phyloP scores from a whole-genome alignment of 2,329 filamentous ascomycete species.

The Penicillium sp. region DNA sequence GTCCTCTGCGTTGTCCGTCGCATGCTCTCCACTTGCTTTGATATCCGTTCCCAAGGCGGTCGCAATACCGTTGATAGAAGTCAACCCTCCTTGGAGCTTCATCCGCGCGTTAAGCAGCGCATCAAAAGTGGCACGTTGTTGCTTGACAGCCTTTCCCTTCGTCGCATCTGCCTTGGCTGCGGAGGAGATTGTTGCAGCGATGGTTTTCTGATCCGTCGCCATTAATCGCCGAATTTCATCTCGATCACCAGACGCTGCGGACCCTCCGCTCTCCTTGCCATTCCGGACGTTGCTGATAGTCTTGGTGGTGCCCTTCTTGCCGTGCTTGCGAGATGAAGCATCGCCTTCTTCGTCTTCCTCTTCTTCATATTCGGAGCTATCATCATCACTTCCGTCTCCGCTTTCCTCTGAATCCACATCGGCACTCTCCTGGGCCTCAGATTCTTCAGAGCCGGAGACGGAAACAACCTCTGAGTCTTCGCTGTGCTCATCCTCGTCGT shows the following conservation, averaged over 20 bases:
- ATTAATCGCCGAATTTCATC: slow-evolving; percentile 65
- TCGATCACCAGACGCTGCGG: slow-evolving; percentile 40
- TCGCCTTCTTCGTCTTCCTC: slow-evolving; percentile 11
- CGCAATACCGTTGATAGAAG: slow-evolving; percentile 72
- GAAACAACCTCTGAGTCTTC: slow-evolving; percentile 24
- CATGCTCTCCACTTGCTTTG: slow-evolving; percentile 39
- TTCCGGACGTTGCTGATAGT: background rate
- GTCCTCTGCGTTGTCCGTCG: slow-evolving; percentile 12
- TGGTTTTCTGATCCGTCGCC: slow-evolving; percentile 62
- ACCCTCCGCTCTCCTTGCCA: slow-evolving; percentile 9
- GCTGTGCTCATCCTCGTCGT: slow-evolving; percentile 22
- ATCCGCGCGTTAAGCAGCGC: slow-evolving; percentile 85
- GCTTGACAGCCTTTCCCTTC: slow-evolving; percentile 81
- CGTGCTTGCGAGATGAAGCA: slow-evolving; percentile 22
- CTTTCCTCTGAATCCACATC: slow-evolving; percentile 33
- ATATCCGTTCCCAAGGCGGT: slow-evolving; percentile 34
- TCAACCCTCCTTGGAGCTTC: slow-evolving; percentile 83
- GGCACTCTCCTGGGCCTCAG: slow-evolving; percentile 14
- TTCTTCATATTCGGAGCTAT: slow-evolving; percentile 26
- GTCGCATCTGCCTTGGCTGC: slow-evolving; percentile 70
- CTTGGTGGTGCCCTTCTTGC: slow-evolving; percentile 5
- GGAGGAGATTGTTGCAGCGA: slow-evolving; percentile 61
- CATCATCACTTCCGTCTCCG: slow-evolving; percentile 25
- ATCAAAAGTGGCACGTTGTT: slow-evolving; percentile 82
- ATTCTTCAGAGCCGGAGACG: slow-evolving; percentile 21